Evolutionary conservation across 2,329 filamentous ascomycete species (phyloP).

Genomic region (Neophaeococcomyces mojaviensis): DNA sequence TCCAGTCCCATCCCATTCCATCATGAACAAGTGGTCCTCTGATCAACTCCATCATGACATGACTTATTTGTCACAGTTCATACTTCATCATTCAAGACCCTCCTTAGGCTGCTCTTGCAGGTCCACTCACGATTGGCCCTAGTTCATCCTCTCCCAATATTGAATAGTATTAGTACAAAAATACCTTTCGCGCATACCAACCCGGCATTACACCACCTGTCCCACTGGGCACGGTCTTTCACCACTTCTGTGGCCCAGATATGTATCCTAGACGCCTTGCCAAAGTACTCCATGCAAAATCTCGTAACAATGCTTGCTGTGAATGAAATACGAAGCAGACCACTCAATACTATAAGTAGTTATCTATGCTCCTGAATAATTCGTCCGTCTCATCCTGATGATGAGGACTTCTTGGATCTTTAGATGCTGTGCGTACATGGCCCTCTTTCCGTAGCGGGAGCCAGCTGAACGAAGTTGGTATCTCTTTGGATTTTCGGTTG

Average conservation of each 20-base stretch:
- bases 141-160: neutral
- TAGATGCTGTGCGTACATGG: conserved; percentile 4
- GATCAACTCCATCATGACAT: neutral
- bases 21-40: neutral
- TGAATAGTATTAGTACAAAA: neutral
- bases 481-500: conserved; percentile 1
- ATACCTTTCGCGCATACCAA: neutral
- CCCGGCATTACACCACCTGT: neutral
- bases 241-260: neutral
- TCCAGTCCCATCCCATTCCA: neutral
- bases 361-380: conserved; percentile 23
- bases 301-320: neutral
- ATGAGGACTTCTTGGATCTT: conserved; percentile 23
- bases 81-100: conserved; percentile 1
- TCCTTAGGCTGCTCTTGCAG: neutral
- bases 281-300: neutral
- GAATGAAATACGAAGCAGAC: neutral
- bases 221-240: neutral
- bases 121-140: neutral
- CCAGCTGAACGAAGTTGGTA: conserved; percentile 3
- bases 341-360: conserved; percentile 17
- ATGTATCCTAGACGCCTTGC: conserved; percentile 7
- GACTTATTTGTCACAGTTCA: conserved; percentile 5
- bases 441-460: conserved; percentile 1
- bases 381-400: conserved; percentile 20